These are phyloP conservation scores for Sicyos baderoa DNA, from an alignment of 306 rosid species.

Conservation along the genomic window DNA sequence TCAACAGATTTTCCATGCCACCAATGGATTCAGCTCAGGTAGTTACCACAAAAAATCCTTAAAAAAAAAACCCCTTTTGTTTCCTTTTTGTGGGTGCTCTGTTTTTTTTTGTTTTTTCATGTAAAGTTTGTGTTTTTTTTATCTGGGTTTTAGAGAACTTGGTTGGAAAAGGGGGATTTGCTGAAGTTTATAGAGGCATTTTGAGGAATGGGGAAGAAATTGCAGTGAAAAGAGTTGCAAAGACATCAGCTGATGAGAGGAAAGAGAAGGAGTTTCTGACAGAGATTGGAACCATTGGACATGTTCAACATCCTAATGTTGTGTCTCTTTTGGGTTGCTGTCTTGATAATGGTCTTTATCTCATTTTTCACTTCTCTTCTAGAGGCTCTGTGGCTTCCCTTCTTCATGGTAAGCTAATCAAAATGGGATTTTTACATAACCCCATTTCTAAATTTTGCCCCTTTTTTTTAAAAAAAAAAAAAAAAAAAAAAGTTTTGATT, in stretches of 20 bases:
- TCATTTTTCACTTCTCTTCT: conserved; percentile 65
- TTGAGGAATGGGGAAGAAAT: conserved; percentile 53
- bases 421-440: not conserved
- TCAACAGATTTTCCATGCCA: conserved; percentile 59
- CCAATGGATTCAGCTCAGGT: conserved; percentile 82
- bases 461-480: no score
- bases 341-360: conserved; percentile 77
- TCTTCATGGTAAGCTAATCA: conserved; percentile 55
- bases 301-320: conserved; percentile 64
- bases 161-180: conserved; percentile 89
- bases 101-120: not conserved
- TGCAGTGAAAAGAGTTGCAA: conserved; percentile 81
- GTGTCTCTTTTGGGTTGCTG: conserved; percentile 76
- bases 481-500: no score
- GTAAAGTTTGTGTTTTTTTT: not conserved
- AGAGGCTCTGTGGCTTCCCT: conserved; percentile 76
- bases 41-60: conserved; percentile 33
- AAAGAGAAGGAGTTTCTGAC: conserved; percentile 82
- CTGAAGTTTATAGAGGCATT: conserved; percentile 77
- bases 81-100: no score
- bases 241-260: conserved; percentile 60
- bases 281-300: conserved; percentile 93
- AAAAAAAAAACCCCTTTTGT: not conserved
- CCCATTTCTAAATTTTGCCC: not conserved
- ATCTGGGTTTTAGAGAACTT: conserved; percentile 50